Conservation (phyloP, 192 early-diverging fungal species). For the Diversispora epigaea region DNA sequence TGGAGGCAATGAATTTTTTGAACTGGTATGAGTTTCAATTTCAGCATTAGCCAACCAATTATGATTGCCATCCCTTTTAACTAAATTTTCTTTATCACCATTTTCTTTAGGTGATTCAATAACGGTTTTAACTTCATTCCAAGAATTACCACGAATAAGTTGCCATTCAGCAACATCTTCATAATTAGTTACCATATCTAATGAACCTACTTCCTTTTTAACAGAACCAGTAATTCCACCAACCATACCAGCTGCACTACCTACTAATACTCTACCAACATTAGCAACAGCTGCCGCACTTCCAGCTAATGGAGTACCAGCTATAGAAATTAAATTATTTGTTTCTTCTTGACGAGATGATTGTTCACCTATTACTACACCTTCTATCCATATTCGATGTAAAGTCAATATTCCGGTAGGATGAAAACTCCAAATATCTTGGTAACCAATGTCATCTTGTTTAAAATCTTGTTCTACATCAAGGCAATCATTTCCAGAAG, state of each 20-base stretch:
- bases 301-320: background rate
- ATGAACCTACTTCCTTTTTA: slow-evolving; percentile 40
- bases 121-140: slow-evolving; percentile 46
- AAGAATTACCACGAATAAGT: slow-evolving; percentile 46
- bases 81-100: background rate
- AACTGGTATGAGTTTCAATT: slow-evolving; percentile 47
- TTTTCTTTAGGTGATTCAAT: slow-evolving; percentile 25
- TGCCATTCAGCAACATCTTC: slow-evolving; percentile 63
- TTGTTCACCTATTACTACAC: background rate
- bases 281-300: slow-evolving; percentile 26
- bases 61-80: slow-evolving; percentile 26
- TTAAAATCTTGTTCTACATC: slow-evolving; percentile 37
- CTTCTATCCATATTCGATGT: slow-evolving; percentile 50
- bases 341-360: background rate
- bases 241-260: slow-evolving; percentile 28
- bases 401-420: slow-evolving; percentile 56
- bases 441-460: slow-evolving; percentile 44
- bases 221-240: background rate
- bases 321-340: background rate
- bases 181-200: slow-evolving; percentile 50
- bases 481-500: slow-evolving; percentile 23
- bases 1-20: slow-evolving; percentile 38
- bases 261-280: slow-evolving; percentile 28
- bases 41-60: slow-evolving; percentile 54
- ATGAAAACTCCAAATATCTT: slow-evolving; percentile 57